These are phyloP conservation scores for Candida cerambycidarum DNA, from an alignment of 805 yeast species.

Conservation along the genomic window DNA sequence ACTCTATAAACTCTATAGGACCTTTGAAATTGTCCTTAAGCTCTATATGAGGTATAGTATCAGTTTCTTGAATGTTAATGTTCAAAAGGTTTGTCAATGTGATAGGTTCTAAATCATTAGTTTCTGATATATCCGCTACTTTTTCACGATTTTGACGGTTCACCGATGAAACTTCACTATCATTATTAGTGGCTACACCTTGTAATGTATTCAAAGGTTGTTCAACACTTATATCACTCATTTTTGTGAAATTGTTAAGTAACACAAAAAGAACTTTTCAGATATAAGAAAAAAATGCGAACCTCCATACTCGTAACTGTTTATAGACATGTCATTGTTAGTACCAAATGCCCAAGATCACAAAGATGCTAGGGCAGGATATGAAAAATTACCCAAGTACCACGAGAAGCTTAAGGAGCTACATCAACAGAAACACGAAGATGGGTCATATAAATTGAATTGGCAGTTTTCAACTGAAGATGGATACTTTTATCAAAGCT, in stretches of 20 bases:
- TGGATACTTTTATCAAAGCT: slow-evolving; percentile 52
- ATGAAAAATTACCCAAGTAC: slow-evolving; percentile 18
- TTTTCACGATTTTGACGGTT: too few species aligned
- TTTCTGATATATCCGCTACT: neutral
- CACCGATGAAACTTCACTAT: too few species aligned
- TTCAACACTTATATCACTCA: neutral
- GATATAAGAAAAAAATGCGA: neutral
- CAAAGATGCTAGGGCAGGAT: slow-evolving; percentile 33
- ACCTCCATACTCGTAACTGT: slow-evolving; percentile 2
- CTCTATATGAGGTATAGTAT: slow-evolving; percentile 1
- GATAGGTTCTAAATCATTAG: neutral
- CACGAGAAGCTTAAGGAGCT: slow-evolving; percentile 8
- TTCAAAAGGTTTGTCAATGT: neutral
- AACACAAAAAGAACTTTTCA: neutral
- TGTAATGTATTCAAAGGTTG: too few species aligned
- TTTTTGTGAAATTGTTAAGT: too few species aligned
- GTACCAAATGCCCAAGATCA: slow-evolving; percentile 33
- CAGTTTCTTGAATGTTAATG: neutral
- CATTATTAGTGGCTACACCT: too few species aligned
- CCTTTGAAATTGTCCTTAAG: slow-evolving; percentile 26
- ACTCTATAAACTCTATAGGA: slow-evolving; percentile 66
- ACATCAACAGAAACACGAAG: slow-evolving; percentile 8
- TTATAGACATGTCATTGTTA: slow-evolving; percentile 24
- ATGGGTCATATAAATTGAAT: slow-evolving; percentile 21
- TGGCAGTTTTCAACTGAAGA: slow-evolving; percentile 50